Base-by-base conservation (phyloP, 225 moss, liverwort and hornwort species). In the Bryoerythrophyllum caledonicum region DNA sequence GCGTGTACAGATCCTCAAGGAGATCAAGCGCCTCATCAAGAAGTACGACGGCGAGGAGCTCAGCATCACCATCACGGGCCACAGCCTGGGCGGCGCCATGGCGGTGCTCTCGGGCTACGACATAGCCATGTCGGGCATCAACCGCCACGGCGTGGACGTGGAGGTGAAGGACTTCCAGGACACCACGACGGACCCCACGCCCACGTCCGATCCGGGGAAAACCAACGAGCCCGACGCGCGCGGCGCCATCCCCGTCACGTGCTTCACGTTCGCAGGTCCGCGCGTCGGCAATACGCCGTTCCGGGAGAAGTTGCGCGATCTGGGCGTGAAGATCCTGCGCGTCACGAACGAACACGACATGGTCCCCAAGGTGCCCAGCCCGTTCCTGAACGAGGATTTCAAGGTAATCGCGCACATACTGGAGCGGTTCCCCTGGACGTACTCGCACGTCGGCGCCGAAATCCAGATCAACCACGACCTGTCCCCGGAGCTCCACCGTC, bases 11-110 rank as follows among this genome's bases (percentile, higher is more conserved):
- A 7, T 88, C 24, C 73, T 85, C 16, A 68, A 0, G 52, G 89
- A 89, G 63, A 35, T 89, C 20, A 55, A 10, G 8, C 84, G 87
- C 34, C 67, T 87, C 27, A 84, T 89, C 10, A 58, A 70, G 1
- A 63, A 65, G 64, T 86, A 85, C 19, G 84, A 82, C 17, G 41
- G 52, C 5, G 84, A 89, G 25, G 51, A 34, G 10, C 25, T 95
- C 7, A 92, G 91, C 58, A 90, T 95, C 72, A 92, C 91, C 17
- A 79, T 95, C 32, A 90, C 90, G 1, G 95, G 92, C 37, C 92
- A 95, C 53, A 91, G 92, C 81, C 74, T 95, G 59, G 92, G 95
- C 2, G 92, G 91, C 23, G 90, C 91, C 2, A 40, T 92, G 71
- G 81, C 92, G 13, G 71, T 82, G n/a, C 74, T 95, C 17, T 85